Conservation (phyloP, 2,329 filamentous ascomycete species). For the Fusarium scirpi region DNA sequence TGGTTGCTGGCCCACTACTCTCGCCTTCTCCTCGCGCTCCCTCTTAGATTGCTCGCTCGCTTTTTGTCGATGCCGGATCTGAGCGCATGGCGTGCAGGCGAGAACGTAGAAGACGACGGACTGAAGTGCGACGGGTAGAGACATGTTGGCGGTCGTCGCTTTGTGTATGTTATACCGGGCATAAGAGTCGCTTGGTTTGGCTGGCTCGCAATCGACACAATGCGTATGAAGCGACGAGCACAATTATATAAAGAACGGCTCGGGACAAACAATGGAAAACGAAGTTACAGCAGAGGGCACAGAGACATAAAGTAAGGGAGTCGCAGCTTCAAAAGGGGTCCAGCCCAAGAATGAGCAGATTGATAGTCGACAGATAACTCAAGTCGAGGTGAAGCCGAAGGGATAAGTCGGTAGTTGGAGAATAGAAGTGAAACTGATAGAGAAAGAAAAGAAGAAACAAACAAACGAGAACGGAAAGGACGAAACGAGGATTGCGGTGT, state of each 20-base stretch:
- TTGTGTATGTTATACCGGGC: slow-evolving; percentile 36
- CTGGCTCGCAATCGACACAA: slow-evolving; percentile 10
- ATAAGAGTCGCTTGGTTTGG: slow-evolving; percentile 35
- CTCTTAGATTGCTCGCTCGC: slow-evolving; percentile 77
- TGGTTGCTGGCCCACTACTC: slow-evolving; percentile 75
- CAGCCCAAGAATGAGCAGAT: slow-evolving; percentile 41
- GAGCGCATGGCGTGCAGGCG: slow-evolving; percentile 82
- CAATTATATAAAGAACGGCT: slow-evolving; percentile 5
- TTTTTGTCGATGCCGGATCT: slow-evolving; percentile 76
- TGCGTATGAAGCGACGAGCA: slow-evolving; percentile 9
- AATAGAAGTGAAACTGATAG: slow-evolving; percentile 9
- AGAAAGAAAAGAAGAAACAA: slow-evolving; percentile 14
- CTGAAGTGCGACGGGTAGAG: slow-evolving; percentile 71
- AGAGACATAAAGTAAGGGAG: slow-evolving; percentile 31
- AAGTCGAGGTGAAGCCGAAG: slow-evolving; percentile 3
- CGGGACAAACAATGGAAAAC: slow-evolving; percentile 6
- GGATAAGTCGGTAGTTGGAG: neutral
- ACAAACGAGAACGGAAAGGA: slow-evolving; percentile 21
- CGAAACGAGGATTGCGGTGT: slow-evolving; percentile 29
- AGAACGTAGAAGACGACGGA: slow-evolving; percentile 83
- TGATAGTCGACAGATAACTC: slow-evolving; percentile 15
- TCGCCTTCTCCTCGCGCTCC: slow-evolving; percentile 74
- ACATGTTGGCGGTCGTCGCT: slow-evolving; percentile 52
- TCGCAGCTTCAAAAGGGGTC: slow-evolving; percentile 30
- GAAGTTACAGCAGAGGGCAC: slow-evolving; percentile 29